These are phyloP conservation scores for Fraxinus sp. DNA, from an alignment of 305 asterid species.

Conservation along the genomic window DNA sequence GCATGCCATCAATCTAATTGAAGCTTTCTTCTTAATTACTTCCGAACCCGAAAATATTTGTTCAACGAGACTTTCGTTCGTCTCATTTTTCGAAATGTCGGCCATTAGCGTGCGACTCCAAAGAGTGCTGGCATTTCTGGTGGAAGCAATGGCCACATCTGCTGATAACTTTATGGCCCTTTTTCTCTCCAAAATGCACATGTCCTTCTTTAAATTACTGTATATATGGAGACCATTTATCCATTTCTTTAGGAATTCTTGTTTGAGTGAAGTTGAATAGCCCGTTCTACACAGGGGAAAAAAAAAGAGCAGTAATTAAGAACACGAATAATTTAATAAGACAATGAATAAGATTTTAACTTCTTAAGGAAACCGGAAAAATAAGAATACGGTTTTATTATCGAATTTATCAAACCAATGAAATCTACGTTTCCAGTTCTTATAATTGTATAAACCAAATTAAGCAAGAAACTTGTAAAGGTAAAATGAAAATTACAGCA, in stretches of 20 bases:
- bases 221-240: constrained; percentile 57
- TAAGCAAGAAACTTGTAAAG: not conserved
- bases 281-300: constrained; percentile 31
- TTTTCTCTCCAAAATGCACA: constrained; percentile 56
- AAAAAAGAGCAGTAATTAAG: not conserved
- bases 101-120: constrained; percentile 66
- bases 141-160: constrained; percentile 84
- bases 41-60: constrained; percentile 31
- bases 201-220: constrained; percentile 40
- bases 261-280: constrained; percentile 39
- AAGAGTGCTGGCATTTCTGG: constrained; percentile 39
- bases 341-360: not conserved
- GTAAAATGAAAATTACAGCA: not conserved
- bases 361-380: too few relatives aligned
- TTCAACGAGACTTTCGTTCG: constrained; percentile 25
- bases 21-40: constrained; percentile 10
- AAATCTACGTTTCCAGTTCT: not conserved
- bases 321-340: not conserved
- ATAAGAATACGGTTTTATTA: not conserved
- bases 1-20: constrained; percentile 18
- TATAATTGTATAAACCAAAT: not conserved
- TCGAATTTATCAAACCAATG: not conserved
- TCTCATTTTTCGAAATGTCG: constrained; percentile 31
- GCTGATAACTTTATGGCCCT: constrained; percentile 69
- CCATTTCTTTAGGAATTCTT: constrained; percentile 77